Evolutionary conservation across 441 rosid genomes (phyloP), one percentile per base, ranked within the genome.

Genomic region (Lagerstroemia fauriei): DNA sequence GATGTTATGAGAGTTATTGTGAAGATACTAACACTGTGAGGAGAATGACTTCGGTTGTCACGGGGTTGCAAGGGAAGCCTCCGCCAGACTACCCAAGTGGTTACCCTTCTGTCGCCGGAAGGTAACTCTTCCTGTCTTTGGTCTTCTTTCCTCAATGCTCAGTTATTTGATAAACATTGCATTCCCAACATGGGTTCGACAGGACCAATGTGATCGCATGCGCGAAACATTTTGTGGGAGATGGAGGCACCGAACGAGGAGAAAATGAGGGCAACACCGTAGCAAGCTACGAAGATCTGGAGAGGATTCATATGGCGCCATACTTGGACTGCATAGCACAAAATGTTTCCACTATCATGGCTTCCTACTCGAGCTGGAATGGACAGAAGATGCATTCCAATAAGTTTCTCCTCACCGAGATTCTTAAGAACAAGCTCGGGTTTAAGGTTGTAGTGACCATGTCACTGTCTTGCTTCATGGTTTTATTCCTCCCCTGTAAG

Each of bases 161-260:
- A 50, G 53, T 38, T 38, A 38, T 38, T 38, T 6, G 44, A 16
- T 3, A 50, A 50, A 50, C 53, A 50, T 50, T 50, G 12, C 53
- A 9, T 38, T 38, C 6, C 44, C 44, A 38, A 38, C 44, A 38
- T 38, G 44, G 44, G 44, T 38, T 38, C 44, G 44, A 14, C 25
- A 95, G 98, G 75, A 91, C 89, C 82, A 92, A 92, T 31, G 91
- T 95, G 3, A 88, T 94, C 74, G 97, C 98, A 9, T 95, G 98
- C 73, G 98, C 95, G 7, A 95, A 95, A 84, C 98, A 95, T 88
- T 95, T 95, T 88, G 98, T 92, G 78, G 98, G 97, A 85, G 98
- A 95, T 87, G 98, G 98, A 70, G 98, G 98, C 73, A 94, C 99
- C 0, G 88, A 90, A 69, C 84, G 78, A 82, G 99, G 97, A 34